Evolutionary conservation across 2,329 filamentous ascomycete species (phyloP), one percentile per base, ranked within the genome.

Genomic region (Fusarium brachygibbosum): DNA sequence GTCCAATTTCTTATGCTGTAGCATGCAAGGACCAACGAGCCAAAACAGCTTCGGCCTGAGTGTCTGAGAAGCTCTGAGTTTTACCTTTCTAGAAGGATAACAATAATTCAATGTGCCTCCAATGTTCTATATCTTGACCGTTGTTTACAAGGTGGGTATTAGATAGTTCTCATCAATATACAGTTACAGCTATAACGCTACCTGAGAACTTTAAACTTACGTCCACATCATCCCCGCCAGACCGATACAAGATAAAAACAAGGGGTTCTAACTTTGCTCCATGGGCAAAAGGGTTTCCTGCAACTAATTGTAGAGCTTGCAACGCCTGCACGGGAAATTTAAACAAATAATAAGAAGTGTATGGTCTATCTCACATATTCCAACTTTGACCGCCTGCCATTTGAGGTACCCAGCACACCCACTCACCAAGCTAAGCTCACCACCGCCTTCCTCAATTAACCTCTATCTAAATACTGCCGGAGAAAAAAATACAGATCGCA

Each of bases 351-450:
- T 16, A 50, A 25, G 7, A 49, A 50, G 17, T 37, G n/a, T 29
- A n/a, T 25, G 13, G 12, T 40, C 32, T 51, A 40, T 49, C 14
- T 34, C 31, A 25, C 21, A 50, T 32, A 32, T n/a, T n/a, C 21
- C 48, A 41, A n/a, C 6, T 28, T 57, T 74, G 65, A 75, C 73
- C 73, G 73, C 73, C 66, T 75, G 45, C 73, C 64, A 51, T 64
- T 42, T 29, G 23, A 8, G 31, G 63, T n/a, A 21, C 3, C 12
- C 6, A 6, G n/a, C 19, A 7, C 13, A n/a, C n/a, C 35, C 7
- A 11, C 34, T 48, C 59, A 58, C 37, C n/a, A 31, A 19, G 23
- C 6, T n/a, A 6, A 10, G 2, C 28, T 10, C 12, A 28, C 41
- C 53, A 74, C 74, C 73, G 72, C 65, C 38, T 71, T 65, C 66